Evolutionary conservation across 352 stramenopile species (phyloP).

Genomic region (Globisporangium nagaii): DNA sequence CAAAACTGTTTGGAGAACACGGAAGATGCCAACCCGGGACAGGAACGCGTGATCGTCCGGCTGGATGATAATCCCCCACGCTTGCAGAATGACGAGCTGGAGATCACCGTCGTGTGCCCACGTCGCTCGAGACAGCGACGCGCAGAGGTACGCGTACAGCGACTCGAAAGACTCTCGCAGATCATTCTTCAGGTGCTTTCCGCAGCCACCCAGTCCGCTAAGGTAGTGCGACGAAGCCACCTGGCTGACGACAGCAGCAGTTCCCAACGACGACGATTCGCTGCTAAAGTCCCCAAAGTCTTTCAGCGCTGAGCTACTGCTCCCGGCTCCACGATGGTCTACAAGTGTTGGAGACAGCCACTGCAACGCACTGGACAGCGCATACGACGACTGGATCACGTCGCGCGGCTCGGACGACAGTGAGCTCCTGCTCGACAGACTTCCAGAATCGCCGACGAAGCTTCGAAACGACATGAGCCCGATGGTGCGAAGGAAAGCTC

Average conservation of each 20-base stretch:
- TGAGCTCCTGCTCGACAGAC: conserved; percentile 20
- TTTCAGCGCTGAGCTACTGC: conserved; percentile 11
- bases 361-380: conserved; percentile 59
- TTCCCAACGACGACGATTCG: conserved; percentile 16
- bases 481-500: conserved; percentile 72
- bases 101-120: conserved; percentile 77
- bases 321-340: conserved; percentile 15
- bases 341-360: conserved; percentile 59
- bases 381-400: conserved; percentile 68
- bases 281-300: conserved; percentile 39
- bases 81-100: conserved; percentile 76
- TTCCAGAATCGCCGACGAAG: conserved; percentile 60
- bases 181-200: conserved; percentile 72
- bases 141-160: conserved; percentile 75
- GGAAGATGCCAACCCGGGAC: conserved; percentile 85
- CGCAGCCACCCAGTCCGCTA: conserved; percentile 70
- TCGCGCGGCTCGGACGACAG: conserved; percentile 41
- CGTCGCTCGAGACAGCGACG: conserved; percentile 75
- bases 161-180: conserved; percentile 79
- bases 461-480: conserved; percentile 72
- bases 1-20: conserved; percentile 86
- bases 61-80: conserved; percentile 85
- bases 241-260: conserved; percentile 2
- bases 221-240: conserved; percentile 57
- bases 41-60: conserved; percentile 88